Evolutionary conservation across 1,139 yeast genomes (phyloP), one percentile per base, ranked within the genome.

Genomic region (Ogataea hybrid): DNA sequence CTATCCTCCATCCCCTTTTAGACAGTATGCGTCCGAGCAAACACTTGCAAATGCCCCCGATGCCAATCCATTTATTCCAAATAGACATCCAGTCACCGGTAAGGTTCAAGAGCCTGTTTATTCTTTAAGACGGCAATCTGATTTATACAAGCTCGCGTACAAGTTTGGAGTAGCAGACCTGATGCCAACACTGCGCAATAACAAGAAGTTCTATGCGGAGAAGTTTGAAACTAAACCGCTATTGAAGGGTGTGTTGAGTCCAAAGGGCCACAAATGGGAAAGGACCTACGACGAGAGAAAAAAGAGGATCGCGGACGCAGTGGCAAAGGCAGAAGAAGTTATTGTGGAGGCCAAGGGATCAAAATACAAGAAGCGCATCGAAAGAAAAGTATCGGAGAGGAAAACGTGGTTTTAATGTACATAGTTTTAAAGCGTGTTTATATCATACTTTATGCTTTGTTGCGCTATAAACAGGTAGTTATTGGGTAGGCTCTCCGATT

Each of bases 61-160:
- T 45, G 84, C 87, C 56, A 92, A 92, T 63, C 98, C 98, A 41
- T 92, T 92, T 62, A 65, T 88, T 44, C 84, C 95, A 21, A 89
- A 88, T 62, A 84, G 77, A 59, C 89, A 90, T 63, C 89, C 95
- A 12, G 78, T 83, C 22, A 86, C 95, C 15, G 80, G 86, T 15
- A 74, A 69, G 53, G 79, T 84, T 70, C 94, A 87, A 56, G 81
- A 81, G 41, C 86, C 97, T 18, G 74, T 80, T 50, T 86, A 79
- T 64, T 86, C 96, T 10, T 69, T 82, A 56, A 80, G 97, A 65
- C 78, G 94, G 57, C 92, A 89, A 58, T 81, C 94, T 17, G 96
- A 84, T 54, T 68, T 92, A 42, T 89, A 75, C 71, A 90, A 90
- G 66, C 67, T 85, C 58, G 97, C 97, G 5, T 73, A 78, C 59